Evolutionary conservation across 2,329 filamentous ascomycete species (phyloP).

Genomic region (Leptographium lundbergii): DNA sequence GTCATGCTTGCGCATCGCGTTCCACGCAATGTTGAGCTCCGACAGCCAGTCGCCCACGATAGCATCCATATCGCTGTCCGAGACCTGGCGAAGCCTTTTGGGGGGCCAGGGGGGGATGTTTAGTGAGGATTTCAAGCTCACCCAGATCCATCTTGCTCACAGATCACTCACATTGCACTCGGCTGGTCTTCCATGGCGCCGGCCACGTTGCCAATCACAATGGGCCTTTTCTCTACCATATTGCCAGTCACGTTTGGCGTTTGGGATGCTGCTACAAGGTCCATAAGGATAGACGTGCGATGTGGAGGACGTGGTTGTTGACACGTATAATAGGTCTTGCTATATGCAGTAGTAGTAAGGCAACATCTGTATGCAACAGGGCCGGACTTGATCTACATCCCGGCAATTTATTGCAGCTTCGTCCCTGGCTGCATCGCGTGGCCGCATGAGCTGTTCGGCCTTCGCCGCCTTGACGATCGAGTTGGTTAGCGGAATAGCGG

Average conservation of each 20-base stretch:
- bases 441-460: neutral
- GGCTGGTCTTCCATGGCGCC: neutral
- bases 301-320: no score
- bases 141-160: no score
- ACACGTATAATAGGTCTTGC: no score
- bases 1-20: slow-evolving; percentile 1
- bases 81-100: neutral
- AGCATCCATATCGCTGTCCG: neutral
- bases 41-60: slow-evolving; percentile 16
- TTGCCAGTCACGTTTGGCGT: neutral
- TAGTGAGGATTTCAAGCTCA: no score
- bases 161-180: neutral
- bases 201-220: neutral
- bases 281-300: no score
- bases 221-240: neutral
- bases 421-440: no score
- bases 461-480: neutral
- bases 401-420: no score
- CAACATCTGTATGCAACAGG: neutral
- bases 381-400: no score
- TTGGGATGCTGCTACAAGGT: neutral
- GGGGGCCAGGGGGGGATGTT: neutral
- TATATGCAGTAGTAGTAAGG: no score
- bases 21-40: slow-evolving; percentile 16
- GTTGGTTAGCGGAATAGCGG: neutral